These are phyloP conservation scores for Amanita thiersii DNA, from an alignment of 768 basidiomycete genomes.

Conservation along the genomic window DNA sequence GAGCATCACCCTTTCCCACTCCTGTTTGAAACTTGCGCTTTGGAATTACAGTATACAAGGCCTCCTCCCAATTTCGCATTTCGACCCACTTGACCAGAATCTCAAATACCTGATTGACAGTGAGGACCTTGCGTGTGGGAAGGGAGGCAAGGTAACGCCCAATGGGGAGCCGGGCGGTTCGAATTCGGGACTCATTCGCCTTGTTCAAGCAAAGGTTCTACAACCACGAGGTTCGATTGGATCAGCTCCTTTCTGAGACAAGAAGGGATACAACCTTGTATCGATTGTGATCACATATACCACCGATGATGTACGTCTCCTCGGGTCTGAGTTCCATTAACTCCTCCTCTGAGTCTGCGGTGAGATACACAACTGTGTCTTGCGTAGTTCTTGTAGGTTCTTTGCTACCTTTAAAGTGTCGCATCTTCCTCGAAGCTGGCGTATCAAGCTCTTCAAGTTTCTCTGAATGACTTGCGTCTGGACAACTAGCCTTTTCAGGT, in stretches of 20 bases:
- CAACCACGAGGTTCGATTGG: conserved; percentile 9
- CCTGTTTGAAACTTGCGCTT: conserved; percentile 73
- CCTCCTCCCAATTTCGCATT: conserved; percentile 75
- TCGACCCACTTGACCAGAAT: conserved; percentile 90
- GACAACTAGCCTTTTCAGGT: not conserved
- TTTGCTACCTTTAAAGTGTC: conserved; percentile 1
- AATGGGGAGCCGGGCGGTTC: conserved; percentile 89
- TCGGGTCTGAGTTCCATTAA: conserved; percentile 73
- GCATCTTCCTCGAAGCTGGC: not conserved
- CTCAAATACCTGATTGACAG: conserved; percentile 95
- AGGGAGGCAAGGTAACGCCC: conserved; percentile 82
- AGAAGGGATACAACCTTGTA: conserved; percentile 57
- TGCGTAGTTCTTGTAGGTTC: conserved; percentile 21
- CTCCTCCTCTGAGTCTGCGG: conserved; percentile 88
- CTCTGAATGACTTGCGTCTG: not conserved
- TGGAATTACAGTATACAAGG: conserved; percentile 86
- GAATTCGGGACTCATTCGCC: conserved; percentile 63
- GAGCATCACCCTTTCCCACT: conserved; percentile 16
- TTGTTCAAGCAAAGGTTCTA: conserved; percentile 89
- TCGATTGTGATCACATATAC: conserved; percentile 92
- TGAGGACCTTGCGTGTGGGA: conserved; percentile 89
- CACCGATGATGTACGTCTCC: conserved; percentile 92
- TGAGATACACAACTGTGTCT: conserved; percentile 77
- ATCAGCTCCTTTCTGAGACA: conserved; percentile 6
- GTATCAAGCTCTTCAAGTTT: not conserved